Percentiles rank a stretch among this genome's conserved stretches.
These are phyloP conservation scores for Epichloe bromicola DNA, from an alignment of 2,329 filamentous ascomycete genomes.

Conservation along the genomic window DNA sequence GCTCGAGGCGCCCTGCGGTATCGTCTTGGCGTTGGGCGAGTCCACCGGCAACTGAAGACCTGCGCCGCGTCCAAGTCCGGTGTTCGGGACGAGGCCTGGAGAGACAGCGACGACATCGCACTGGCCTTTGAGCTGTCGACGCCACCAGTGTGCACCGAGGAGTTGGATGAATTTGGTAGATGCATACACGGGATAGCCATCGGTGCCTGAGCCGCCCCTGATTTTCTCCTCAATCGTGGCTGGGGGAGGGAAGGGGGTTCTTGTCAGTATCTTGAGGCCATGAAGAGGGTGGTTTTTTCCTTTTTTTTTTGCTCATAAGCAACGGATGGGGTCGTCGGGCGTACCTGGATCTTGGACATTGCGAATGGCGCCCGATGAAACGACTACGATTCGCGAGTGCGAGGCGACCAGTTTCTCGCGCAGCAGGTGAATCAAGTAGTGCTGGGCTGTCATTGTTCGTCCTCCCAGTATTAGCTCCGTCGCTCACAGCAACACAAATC, in stretches of 20 bases:
- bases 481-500: neutral
- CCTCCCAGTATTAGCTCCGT: neutral
- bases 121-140: conserved; percentile 31
- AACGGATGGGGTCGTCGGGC: conserved; percentile 3
- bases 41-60: conserved; percentile 16
- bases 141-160: conserved; percentile 42
- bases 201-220: conserved; percentile 23
- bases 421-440: conserved; percentile 38
- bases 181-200: conserved; percentile 21
- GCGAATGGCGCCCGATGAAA: conserved; percentile 36
- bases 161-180: conserved; percentile 38
- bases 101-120: conserved; percentile 39
- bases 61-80: conserved; percentile 24
- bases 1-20: conserved; percentile 33
- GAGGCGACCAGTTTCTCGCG: conserved; percentile 33
- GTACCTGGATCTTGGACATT: conserved; percentile 25
- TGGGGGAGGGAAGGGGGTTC: conserved; percentile 5
- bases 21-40: conserved; percentile 33
- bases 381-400: conserved; percentile 33
- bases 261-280: conserved; percentile 1
- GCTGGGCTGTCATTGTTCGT: conserved; percentile 29
- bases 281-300: too few species aligned
- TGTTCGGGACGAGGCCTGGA: conserved; percentile 37
- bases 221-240: conserved; percentile 26
- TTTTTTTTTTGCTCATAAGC: too few species aligned